Percentiles rank a stretch among this genome's conserved stretches.
phyloP scores from a whole-genome alignment of 192 early-diverging fungal genomes.

The Gonapodya sp. region DNA sequence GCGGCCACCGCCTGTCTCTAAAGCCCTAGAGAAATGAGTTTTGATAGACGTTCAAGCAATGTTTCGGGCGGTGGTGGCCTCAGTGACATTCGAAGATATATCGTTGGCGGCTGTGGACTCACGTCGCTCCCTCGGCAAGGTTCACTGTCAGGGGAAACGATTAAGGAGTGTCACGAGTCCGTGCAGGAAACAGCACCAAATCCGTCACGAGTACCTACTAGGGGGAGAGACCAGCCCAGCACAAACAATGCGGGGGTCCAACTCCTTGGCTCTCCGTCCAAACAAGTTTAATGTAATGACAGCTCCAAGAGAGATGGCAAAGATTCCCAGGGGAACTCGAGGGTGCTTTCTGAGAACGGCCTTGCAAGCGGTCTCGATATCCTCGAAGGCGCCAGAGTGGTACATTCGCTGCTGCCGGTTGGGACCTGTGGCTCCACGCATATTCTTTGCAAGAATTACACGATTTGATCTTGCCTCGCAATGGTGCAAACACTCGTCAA shows the following conservation, averaged over 20 bases:
- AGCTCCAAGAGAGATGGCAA: not conserved
- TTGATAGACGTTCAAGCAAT: too few species aligned
- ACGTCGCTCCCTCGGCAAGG: too few species aligned
- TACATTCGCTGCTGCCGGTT: not conserved
- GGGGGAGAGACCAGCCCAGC: not conserved
- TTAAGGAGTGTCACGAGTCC: too few species aligned
- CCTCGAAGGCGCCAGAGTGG: constrained; percentile 6
- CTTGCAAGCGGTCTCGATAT: not conserved
- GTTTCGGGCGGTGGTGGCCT: too few species aligned
- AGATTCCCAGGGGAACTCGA: not conserved
- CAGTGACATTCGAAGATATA: too few species aligned
- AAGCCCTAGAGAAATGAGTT: not conserved
- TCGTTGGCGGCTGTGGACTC: too few species aligned
- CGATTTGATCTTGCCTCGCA: too few species aligned
- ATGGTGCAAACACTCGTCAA: too few species aligned
- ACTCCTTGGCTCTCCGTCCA: not conserved
- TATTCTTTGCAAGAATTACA: too few species aligned
- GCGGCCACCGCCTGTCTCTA: not conserved
- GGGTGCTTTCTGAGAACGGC: not conserved
- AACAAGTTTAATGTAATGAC: not conserved
- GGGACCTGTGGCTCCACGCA: not conserved
- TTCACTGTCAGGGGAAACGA: too few species aligned
- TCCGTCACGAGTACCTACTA: not conserved
- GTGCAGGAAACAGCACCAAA: too few species aligned
- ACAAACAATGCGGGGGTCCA: constrained; percentile 1